Evolutionary conservation across 768 basidiomycete genomes (phyloP).

Genomic region (Suillus decipiens): DNA sequence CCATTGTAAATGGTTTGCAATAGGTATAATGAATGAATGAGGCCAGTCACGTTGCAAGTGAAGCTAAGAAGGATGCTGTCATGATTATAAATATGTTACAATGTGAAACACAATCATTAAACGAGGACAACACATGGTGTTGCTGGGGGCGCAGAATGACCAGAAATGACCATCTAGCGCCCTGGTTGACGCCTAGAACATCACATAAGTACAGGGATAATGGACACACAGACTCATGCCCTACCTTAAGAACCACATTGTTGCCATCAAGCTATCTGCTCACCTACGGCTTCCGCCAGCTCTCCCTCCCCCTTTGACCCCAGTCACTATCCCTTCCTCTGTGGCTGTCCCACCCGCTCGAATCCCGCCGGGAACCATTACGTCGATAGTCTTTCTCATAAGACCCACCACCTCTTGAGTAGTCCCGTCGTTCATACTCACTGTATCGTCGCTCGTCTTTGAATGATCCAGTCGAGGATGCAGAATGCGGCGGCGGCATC

Average conservation of each 20-base stretch:
- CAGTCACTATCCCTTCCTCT: conserved; percentile 13
- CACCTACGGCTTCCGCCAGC: background rate
- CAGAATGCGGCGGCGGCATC: conserved; percentile 19
- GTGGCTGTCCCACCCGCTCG: conserved; percentile 13
- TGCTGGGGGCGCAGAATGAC: background rate
- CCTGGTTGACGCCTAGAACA: background rate
- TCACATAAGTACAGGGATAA: background rate
- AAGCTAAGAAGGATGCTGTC: background rate
- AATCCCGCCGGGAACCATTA: conserved; percentile 22
- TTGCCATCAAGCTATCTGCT: background rate
- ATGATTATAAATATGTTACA: background rate
- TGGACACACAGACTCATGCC: background rate
- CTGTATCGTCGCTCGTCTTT: conserved; percentile 22
- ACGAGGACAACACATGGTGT: background rate
- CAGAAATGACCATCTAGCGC: background rate
- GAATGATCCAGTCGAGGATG: conserved; percentile 17
- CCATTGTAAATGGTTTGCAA: background rate
- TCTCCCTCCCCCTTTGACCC: conserved; percentile 12
- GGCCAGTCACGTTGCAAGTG: background rate
- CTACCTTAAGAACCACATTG: background rate
- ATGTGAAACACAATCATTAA: background rate
- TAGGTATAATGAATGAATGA: conserved; percentile 7
- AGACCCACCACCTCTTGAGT: conserved; percentile 10
- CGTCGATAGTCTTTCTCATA: conserved; percentile 18
- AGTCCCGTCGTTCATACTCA: conserved; percentile 9